Percentiles rank a stretch among this genome's conserved stretches.
Evolutionary conservation across 495 filamentous ascomycete species (phyloP).

Genomic region (Talaromyces liani): DNA sequence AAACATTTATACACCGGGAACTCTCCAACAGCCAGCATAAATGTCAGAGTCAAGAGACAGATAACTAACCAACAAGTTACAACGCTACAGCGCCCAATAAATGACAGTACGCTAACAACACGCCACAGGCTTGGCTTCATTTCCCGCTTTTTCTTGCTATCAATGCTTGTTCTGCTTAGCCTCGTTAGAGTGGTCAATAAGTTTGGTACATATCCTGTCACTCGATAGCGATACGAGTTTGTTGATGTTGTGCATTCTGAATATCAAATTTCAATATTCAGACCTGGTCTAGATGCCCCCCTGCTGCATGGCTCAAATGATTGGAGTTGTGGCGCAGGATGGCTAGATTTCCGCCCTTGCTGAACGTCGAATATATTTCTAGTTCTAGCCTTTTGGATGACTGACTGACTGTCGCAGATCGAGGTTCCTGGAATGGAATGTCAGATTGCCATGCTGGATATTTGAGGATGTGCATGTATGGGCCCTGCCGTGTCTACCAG

Average conservation of each 20-base stretch:
- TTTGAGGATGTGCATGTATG: not conserved
- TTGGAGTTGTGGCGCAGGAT: not conserved
- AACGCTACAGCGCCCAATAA: not conserved
- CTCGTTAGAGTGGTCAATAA: not conserved
- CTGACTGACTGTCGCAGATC: not conserved
- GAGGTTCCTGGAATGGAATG: not conserved
- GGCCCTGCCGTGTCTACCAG: no score
- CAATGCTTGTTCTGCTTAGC: slow-evolving; percentile 1
- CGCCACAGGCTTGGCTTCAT: slow-evolving; percentile 7
- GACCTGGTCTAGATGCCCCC: not conserved
- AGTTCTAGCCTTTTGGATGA: not conserved
- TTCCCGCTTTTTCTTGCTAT: slow-evolving; percentile 2
- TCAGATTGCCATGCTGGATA: not conserved
- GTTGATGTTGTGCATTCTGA: not conserved
- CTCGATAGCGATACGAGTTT: not conserved
- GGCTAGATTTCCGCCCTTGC: not conserved
- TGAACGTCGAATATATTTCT: not conserved
- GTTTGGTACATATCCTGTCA: not conserved
- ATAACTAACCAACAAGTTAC: not conserved
- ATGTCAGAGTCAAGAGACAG: not conserved
- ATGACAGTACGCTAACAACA: not conserved
- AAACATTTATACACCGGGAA: not conserved
- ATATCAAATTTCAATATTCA: not conserved
- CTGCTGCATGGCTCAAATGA: not conserved
- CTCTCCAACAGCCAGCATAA: not conserved